phyloP scores from a whole-genome alignment of 2,329 filamentous ascomycete species.

The Epichloe scottii region DNA sequence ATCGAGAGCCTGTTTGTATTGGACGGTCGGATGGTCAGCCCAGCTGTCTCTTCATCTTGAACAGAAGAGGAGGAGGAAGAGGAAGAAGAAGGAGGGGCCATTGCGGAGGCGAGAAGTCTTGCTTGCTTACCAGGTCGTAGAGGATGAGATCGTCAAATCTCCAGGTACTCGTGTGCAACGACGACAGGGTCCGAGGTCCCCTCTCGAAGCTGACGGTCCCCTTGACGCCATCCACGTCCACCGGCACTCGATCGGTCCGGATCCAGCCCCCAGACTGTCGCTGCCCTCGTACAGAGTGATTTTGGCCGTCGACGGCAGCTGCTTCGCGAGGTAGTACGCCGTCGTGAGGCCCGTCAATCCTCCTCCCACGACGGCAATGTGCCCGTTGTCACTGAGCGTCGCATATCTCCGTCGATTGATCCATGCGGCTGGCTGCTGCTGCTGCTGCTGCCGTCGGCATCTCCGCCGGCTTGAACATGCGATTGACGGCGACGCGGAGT shows the following conservation, averaged over 20 bases:
- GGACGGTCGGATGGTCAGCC: constrained; percentile 1
- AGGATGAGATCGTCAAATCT: constrained; percentile 52
- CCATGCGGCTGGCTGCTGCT: constrained; percentile 4
- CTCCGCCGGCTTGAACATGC: background rate
- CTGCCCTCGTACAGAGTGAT: constrained; percentile 74
- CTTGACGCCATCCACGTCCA: constrained; percentile 41
- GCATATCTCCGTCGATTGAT: constrained; percentile 4
- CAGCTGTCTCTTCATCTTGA: too few species aligned
- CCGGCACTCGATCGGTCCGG: constrained; percentile 48
- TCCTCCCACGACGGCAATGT: constrained; percentile 61
- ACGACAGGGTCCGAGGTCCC: constrained; percentile 66
- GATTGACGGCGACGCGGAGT: background rate
- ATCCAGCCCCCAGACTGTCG: constrained; percentile 69
- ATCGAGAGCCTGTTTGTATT: constrained; percentile 17
- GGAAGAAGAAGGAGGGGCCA: background rate
- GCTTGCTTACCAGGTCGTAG: constrained; percentile 53
- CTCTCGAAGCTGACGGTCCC: constrained; percentile 61
- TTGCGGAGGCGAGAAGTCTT: background rate
- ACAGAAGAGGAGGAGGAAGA: background rate
- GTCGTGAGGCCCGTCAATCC: constrained; percentile 72
- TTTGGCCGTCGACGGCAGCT: constrained; percentile 48
- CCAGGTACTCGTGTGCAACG: constrained; percentile 27
- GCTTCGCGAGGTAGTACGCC: constrained; percentile 62
- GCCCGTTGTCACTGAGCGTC: constrained; percentile 15
- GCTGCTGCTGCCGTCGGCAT: constrained; percentile 3